A percentile compares a stretch with the other conserved stretches of the same genome.
These are phyloP conservation scores for Calonectria hawksworthii DNA, from an alignment of 2,329 filamentous ascomycete species.

Conservation along the genomic window DNA sequence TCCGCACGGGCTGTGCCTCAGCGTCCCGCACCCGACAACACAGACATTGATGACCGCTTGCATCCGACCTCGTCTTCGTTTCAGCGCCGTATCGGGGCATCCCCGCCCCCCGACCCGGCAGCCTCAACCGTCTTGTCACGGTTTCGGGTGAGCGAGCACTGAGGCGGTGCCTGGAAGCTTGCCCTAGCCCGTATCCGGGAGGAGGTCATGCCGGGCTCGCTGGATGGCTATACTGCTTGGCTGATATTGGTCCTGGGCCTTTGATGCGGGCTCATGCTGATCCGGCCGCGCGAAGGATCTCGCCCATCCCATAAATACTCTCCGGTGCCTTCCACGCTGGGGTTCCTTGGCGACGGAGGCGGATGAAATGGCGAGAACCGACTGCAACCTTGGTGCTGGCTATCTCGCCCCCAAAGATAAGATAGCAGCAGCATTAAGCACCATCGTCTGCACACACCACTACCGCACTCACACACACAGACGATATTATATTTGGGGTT, in stretches of 20 bases:
- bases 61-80: constrained; percentile 22
- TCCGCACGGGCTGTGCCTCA: constrained; percentile 15
- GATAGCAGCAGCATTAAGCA: not conserved
- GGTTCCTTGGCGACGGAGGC: no score
- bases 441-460: not conserved
- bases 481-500: not conserved
- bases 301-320: constrained; percentile 17
- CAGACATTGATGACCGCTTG: not conserved
- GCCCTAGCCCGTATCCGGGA: not conserved
- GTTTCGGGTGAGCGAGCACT: constrained; percentile 18
- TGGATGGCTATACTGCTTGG: not conserved
- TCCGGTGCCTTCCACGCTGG: not conserved
- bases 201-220: not conserved
- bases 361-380: no score
- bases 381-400: not conserved
- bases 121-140: constrained; percentile 14
- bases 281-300: not conserved
- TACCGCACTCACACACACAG: not conserved
- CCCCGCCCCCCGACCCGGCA: not conserved
- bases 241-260: not conserved
- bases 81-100: constrained; percentile 22
- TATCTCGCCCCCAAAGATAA: not conserved
- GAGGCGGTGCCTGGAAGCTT: not conserved
- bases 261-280: not conserved
- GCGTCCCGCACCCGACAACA: not conserved